phyloP scores from a whole-genome alignment of 345 rosid genomes.

The Eucalyptus sp. region DNA sequence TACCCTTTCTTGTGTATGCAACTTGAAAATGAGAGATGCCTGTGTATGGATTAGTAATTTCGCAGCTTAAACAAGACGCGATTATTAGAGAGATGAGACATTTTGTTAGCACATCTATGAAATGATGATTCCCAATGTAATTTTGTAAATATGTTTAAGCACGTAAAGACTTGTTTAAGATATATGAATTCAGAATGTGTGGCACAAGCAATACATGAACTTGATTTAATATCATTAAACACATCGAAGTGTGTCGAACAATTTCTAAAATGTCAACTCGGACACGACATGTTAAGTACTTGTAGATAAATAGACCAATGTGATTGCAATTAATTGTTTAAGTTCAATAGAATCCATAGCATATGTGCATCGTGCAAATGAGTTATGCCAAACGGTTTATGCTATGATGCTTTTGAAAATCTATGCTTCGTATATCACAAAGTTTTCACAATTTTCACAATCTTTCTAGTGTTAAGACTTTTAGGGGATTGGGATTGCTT shows the following conservation, averaged over 20 bases:
- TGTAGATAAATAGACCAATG: accelerated
- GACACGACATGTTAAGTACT: not conserved
- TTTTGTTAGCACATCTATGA: not conserved
- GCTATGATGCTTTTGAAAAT: not conserved
- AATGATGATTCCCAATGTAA: not conserved
- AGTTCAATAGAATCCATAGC: not conserved
- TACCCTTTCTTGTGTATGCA: not conserved
- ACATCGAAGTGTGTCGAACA: not conserved
- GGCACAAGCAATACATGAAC: not conserved
- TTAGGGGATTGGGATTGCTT: not conserved
- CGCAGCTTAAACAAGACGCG: accelerated
- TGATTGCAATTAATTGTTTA: not conserved
- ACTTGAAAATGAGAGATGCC: not conserved
- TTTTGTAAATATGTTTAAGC: not conserved
- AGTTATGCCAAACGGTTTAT: not conserved
- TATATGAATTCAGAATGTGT: not conserved
- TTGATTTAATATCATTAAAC: not conserved
- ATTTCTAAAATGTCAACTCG: not conserved
- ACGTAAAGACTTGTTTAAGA: not conserved
- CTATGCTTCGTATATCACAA: accelerated
- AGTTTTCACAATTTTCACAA: not conserved
- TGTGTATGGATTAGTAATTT: not conserved
- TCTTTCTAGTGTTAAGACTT: not conserved
- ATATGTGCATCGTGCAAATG: not conserved
- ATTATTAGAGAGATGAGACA: not conserved